Evolutionary conservation across 2,329 filamentous ascomycete genomes (phyloP).

Genomic region (Ophiosphaerella narmari): DNA sequence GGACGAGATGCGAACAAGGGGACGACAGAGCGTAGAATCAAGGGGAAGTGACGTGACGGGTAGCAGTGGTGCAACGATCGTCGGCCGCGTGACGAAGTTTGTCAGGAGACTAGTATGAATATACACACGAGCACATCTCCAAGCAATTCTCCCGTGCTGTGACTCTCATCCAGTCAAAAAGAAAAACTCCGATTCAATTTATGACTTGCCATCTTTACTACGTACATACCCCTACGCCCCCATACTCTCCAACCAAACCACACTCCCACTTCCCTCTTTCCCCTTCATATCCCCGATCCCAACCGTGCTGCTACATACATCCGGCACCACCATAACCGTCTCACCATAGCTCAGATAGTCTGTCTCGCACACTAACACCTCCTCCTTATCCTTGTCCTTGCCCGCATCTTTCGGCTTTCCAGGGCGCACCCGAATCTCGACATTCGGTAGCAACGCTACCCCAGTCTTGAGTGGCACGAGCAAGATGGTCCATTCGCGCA

Average conservation of each 20-base stretch:
- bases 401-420: constrained; percentile 43
- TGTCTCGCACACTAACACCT: constrained; percentile 67
- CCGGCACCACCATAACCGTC: constrained; percentile 73
- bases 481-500: constrained; percentile 66
- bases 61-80: constrained; percentile 1
- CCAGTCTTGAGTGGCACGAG: constrained; percentile 82
- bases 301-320: constrained; percentile 68
- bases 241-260: constrained; percentile 37
- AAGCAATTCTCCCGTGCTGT: too few relatives aligned
- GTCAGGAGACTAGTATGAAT: not conserved
- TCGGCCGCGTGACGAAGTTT: constrained; percentile 4
- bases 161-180: too few relatives aligned
- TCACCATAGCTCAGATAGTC: constrained; percentile 80
- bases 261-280: constrained; percentile 21
- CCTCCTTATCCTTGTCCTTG: constrained; percentile 18
- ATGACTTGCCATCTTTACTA: too few relatives aligned
- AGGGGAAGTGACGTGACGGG: constrained; percentile 5
- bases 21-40: constrained; percentile 6
- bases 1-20: constrained; percentile 6
- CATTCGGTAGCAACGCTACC: constrained; percentile 72
- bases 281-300: constrained; percentile 37
- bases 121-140: too few relatives aligned
- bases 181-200: too few relatives aligned
- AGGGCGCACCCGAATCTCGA: constrained; percentile 73
- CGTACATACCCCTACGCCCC: constrained; percentile 1